phyloP scores from a whole-genome alignment of 495 filamentous ascomycete species.

The Diplogelasinospora grovesii region DNA sequence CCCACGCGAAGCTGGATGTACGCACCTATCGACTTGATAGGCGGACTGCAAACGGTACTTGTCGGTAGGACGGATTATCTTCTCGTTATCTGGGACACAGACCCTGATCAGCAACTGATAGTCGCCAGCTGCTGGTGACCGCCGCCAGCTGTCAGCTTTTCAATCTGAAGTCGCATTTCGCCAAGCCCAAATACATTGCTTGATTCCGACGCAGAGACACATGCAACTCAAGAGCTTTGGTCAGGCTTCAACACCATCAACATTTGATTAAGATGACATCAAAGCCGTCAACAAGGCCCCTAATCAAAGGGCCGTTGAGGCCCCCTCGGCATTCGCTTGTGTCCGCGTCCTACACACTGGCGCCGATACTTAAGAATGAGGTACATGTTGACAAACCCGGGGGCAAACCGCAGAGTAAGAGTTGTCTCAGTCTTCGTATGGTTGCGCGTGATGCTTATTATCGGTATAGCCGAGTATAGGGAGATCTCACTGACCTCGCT shows the following conservation, averaged over 20 bases:
- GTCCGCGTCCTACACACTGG: constrained; percentile 4
- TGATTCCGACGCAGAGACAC: not conserved
- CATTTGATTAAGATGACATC: constrained; percentile 6
- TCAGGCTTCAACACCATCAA: too few species aligned
- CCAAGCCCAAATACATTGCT: not conserved
- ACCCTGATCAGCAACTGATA: too few species aligned
- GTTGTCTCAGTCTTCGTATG: not conserved
- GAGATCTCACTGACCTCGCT: constrained; percentile 8
- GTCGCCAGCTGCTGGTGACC: too few species aligned
- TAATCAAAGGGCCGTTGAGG: constrained; percentile 7
- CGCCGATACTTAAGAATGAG: constrained; percentile 8
- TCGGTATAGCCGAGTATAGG: not conserved
- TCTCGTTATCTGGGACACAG: too few species aligned
- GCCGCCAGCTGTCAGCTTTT: too few species aligned
- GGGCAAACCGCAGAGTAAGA: not conserved
- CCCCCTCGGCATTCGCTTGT: not conserved
- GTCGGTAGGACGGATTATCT: too few species aligned
- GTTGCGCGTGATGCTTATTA: not conserved
- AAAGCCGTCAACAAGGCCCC: not conserved
- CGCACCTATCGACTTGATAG: too few species aligned
- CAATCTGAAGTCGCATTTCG: too few species aligned
- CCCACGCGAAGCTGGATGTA: too few species aligned
- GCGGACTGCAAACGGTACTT: too few species aligned
- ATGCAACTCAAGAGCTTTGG: not conserved
- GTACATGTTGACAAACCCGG: constrained; percentile 1